Conservation (phyloP, 345 rosid species). For the Rhodamnia rubescens region DNA sequence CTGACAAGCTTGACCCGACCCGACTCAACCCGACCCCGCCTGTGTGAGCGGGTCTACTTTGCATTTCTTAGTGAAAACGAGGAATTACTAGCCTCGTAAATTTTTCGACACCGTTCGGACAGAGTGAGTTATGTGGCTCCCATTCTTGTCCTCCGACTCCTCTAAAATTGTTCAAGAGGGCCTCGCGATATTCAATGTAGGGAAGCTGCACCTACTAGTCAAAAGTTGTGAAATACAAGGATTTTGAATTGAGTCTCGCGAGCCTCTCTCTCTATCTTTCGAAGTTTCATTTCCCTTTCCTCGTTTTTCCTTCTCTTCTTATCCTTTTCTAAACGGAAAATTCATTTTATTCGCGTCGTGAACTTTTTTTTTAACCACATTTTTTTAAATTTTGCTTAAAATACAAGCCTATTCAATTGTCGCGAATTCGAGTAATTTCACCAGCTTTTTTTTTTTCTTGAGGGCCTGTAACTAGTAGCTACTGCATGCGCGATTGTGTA, state of each 20-base stretch:
- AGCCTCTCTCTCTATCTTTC: background rate
- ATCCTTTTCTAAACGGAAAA: background rate
- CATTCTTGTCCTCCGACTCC: background rate
- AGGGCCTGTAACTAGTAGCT: too few species aligned
- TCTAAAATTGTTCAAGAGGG: background rate
- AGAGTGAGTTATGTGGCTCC: accelerated
- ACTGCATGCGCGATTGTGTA: too few species aligned
- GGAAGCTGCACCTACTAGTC: background rate
- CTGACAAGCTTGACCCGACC: background rate
- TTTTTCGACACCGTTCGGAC: background rate
- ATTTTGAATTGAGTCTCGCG: background rate
- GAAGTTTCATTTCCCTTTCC: background rate
- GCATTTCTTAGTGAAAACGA: background rate
- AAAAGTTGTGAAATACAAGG: background rate
- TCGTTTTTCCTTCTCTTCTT: background rate
- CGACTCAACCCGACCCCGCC: background rate
- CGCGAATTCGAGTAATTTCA: too few species aligned
- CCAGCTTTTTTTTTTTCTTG: too few species aligned
- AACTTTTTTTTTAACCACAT: too few species aligned
- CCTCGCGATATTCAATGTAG: background rate
- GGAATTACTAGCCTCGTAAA: background rate
- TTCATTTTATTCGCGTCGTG: too few species aligned
- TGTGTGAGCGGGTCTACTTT: background rate
- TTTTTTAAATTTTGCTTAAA: too few species aligned
- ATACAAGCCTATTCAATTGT: too few species aligned